Evolutionary conservation across 2,329 filamentous ascomycete genomes (phyloP), one percentile per base, ranked within the genome.

Genomic region (Sporothrix luriei): DNA sequence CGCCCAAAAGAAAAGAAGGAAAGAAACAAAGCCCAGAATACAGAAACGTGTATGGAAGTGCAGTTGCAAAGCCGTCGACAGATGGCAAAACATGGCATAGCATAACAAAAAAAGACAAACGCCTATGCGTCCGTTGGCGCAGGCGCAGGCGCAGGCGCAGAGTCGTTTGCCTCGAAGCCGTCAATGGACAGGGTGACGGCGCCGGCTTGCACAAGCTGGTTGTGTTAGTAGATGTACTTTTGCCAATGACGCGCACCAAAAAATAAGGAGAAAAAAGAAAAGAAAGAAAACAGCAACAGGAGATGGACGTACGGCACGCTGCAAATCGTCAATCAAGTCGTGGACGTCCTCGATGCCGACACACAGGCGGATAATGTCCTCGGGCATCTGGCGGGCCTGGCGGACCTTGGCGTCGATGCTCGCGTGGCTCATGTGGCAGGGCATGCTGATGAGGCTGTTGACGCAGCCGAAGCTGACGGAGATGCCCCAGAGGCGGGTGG

Each of bases 371-470:
- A 99, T 98, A 71, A 99, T 91, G 78, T 99, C 95, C 81, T 99
- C 95, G 13, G 95, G 95, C 89, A 99, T 91, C 73, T 94, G 90
- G 73, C 94, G 87, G 81, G 97, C 93, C 75, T 88, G 85, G 74
- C 95, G 85, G 67, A 94, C 98, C 83, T 97, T 97, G 71, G 93
- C 92, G 78, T 98, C 95, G 77, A 99, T 99, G 78, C 93, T 97
- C 51, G 95, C 95, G 80, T 99, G 95, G 81, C 94, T 98, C 96
- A 99, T 99, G 76, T 94, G 93, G 82, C 95, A 99, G 10, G 95
- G 94, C 94, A 99, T 97, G 82, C 94, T 97, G 80, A 99, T 99
- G 79, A 99, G 83, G 78, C 92, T 97, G 83, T 99, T 99, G 74
- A 99, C 95, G 78, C 95, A 98, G 62, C 95, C 95, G 78, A 99